These are phyloP conservation scores for Passiflora organensis DNA, from an alignment of 345 rosid species.

Conservation along the genomic window DNA sequence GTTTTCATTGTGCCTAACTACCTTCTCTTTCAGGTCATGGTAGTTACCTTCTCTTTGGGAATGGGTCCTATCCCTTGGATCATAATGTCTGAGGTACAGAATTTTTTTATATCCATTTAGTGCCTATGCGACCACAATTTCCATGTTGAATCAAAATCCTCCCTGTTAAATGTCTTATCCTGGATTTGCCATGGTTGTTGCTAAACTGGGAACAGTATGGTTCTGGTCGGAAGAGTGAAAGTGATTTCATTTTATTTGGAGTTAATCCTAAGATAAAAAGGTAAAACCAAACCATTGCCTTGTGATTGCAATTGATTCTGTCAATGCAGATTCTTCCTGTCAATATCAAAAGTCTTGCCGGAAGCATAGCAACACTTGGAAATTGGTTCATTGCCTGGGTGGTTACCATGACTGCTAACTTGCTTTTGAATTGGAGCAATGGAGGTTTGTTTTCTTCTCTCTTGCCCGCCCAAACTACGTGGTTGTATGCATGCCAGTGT, in stretches of 20 bases:
- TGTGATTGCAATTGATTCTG: neutral
- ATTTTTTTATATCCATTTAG: too few species aligned
- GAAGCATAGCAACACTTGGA: conserved; percentile 79
- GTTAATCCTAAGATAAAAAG: too few species aligned
- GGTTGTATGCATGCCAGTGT: too few species aligned
- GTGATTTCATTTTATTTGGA: too few species aligned
- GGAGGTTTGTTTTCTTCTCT: conserved; percentile 65
- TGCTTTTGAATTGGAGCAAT: conserved; percentile 74
- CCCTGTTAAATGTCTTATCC: too few species aligned
- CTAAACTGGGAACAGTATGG: too few species aligned
- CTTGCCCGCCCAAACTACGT: too few species aligned
- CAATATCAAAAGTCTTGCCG: conserved; percentile 86
- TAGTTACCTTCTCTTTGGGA: conserved; percentile 74
- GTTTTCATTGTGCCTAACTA: neutral
- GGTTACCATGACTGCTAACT: conserved; percentile 82
- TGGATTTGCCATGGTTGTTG: too few species aligned
- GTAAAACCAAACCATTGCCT: too few species aligned
- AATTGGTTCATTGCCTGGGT: conserved; percentile 71
- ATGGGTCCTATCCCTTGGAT: conserved; percentile 97
- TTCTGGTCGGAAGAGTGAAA: too few species aligned
- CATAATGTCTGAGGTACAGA: conserved; percentile 92
- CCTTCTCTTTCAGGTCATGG: conserved; percentile 57
- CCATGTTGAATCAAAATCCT: too few species aligned
- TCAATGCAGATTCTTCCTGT: conserved; percentile 81
- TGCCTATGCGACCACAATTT: too few species aligned